Base-by-base conservation (phyloP, 2,329 filamentous ascomycete species). In the Dactylellina leptospora region DNA sequence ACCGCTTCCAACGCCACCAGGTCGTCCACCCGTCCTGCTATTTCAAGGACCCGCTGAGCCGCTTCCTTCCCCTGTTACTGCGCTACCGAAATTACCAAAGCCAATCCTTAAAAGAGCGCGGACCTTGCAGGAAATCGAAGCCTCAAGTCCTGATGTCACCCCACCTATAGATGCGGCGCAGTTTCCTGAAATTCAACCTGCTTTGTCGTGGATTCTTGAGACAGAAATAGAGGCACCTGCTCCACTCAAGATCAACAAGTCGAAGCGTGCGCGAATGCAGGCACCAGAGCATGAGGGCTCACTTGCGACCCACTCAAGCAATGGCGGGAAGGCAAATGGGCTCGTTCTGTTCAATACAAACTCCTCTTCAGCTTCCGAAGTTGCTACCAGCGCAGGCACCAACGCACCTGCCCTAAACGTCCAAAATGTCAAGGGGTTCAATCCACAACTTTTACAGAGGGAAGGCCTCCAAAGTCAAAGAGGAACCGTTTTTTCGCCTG, bases 251-350 rank as follows among this genome's bases (percentile, higher is more conserved):
- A 72, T 72, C 30, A 72, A 64, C 50, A 72, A 72, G 36, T 40
- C 59, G 6, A 72, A 72, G 27, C 59, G 68, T 59, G 68, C 68
- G 59, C 68, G 68, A 63, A 72, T 72, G 68, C 68, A 72, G 59
- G 66, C 58, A 64, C 59, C 47, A 38, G 68, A 68, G 18, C 16
- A 54, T 64, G 68, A 64, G 36, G 54, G 27, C 36, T 36, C 68
- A 55, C 68, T 45, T 64, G 59, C 59, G 59, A 63, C 22, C 68
- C 59, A 53, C 22, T 60, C 59, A 1, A 63, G 54, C 40, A 55
- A 44, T 28, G 44, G 68, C 36, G 55, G 44, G 27, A 63, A 59
- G 53, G 9, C 48, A 16, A 63, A 58, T 23, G 55, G 40, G 20
- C 40, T 72, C 8, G 44, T 55, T 55, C 55, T 53, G 25, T 38